Evolutionary conservation across 1,284 basidiomycete genomes (phyloP).

Genomic region (Prillingera fragicola): DNA sequence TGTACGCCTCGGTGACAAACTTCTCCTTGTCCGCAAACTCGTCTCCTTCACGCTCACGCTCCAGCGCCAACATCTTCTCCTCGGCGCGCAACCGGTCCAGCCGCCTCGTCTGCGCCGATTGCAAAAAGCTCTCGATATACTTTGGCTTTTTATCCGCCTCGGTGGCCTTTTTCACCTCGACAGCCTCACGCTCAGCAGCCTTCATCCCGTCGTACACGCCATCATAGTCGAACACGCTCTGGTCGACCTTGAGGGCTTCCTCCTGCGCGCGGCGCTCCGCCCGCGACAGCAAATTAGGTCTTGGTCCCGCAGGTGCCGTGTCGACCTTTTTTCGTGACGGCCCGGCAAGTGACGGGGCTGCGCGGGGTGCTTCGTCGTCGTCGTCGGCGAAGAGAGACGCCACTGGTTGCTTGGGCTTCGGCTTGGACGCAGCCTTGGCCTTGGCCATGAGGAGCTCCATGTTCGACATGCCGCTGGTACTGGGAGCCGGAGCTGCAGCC

Average conservation of each 20-base stretch:
- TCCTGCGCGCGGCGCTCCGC: conserved; percentile 50
- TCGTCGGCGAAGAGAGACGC: conserved; percentile 28
- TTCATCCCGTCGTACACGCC: conserved; percentile 96
- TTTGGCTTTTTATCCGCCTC: conserved; percentile 80
- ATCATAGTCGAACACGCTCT: conserved; percentile 90
- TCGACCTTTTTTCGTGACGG: conserved; percentile 6
- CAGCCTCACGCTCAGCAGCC: conserved; percentile 65
- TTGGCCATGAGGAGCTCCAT: conserved; percentile 39
- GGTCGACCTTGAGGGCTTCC: conserved; percentile 71
- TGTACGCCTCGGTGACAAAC: conserved; percentile 96
- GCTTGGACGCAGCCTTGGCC: conserved; percentile 18
- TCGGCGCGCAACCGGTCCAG: conserved; percentile 91
- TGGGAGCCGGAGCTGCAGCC: neutral
- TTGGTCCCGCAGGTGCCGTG: conserved; percentile 9
- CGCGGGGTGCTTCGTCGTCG: conserved; percentile 32
- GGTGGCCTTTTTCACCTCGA: conserved; percentile 66
- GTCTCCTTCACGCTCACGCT: conserved; percentile 88
- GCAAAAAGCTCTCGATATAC: conserved; percentile 78
- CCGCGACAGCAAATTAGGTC: conserved; percentile 27
- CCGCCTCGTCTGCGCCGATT: conserved; percentile 77
- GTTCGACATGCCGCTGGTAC: conserved; percentile 24
- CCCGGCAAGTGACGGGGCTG: conserved; percentile 1
- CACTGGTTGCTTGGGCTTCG: conserved; percentile 7
- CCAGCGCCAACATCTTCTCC: conserved; percentile 93
- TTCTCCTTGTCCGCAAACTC: conserved; percentile 91